These are phyloP conservation scores for Rhodotorula sphaerocarpa DNA, from an alignment of 768 basidiomycete genomes.

Conservation along the genomic window DNA sequence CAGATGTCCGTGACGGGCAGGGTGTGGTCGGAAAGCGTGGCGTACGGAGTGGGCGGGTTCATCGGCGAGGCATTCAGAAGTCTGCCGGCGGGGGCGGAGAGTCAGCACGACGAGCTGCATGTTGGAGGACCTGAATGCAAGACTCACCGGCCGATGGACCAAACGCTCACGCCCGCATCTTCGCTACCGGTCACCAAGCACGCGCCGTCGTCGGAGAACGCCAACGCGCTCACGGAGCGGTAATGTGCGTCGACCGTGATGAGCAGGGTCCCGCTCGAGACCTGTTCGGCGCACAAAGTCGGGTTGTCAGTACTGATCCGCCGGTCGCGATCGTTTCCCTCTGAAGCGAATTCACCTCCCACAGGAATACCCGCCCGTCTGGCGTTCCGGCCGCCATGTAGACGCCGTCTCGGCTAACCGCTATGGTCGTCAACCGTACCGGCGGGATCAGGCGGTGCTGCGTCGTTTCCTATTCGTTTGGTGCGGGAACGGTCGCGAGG, in stretches of 20 bases:
- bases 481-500: too few species aligned
- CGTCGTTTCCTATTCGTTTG: conserved; percentile 26
- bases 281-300: neutral
- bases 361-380: conserved; percentile 83
- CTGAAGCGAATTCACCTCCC: conserved; percentile 63
- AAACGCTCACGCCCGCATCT: conserved; percentile 80
- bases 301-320: too few species aligned
- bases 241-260: conserved; percentile 97
- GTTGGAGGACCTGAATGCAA: too few species aligned
- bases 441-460: conserved; percentile 76
- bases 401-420: conserved; percentile 61
- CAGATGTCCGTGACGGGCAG: conserved; percentile 73
- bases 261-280: conserved; percentile 56
- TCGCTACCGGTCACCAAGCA: conserved; percentile 78
- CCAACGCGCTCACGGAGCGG: conserved; percentile 70
- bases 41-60: conserved; percentile 54
- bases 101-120: too few species aligned
- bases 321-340: too few species aligned
- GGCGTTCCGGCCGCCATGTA: conserved; percentile 81
- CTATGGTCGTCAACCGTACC: conserved; percentile 75
- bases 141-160: conserved; percentile 72
- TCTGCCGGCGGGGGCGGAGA: too few species aligned
- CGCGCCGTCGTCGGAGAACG: conserved; percentile 72
- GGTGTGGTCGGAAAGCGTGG: conserved; percentile 80
- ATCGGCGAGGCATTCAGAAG: conserved; percentile 23